Percentiles rank a stretch among this genome's conserved stretches.
Conservation (phyloP, 257 asterid species). For the Linaria vulgaris region DNA sequence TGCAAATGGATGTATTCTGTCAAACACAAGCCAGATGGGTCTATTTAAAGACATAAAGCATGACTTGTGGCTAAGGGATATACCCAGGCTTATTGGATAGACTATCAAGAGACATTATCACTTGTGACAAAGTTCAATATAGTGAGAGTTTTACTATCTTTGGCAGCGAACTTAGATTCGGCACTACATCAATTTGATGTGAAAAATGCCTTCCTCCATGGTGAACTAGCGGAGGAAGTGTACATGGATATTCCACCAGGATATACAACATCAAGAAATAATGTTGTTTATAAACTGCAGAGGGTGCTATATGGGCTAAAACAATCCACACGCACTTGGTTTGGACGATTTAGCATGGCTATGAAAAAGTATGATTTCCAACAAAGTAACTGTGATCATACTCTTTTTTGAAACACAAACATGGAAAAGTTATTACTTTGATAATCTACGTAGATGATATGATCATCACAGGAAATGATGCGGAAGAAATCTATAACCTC, state of each 20-base stretch:
- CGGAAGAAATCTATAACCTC: neutral
- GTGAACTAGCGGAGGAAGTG: too few relatives aligned
- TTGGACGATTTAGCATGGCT: neutral
- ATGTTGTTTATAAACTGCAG: too few relatives aligned
- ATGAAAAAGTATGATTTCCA: constrained; percentile 3
- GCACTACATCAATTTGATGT: neutral
- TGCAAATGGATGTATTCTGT: constrained; percentile 14
- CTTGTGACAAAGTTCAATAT: neutral
- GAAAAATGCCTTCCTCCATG: neutral
- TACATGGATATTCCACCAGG: too few relatives aligned
- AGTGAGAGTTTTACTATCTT: neutral
- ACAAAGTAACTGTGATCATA: constrained; percentile 16
- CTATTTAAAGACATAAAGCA: neutral
- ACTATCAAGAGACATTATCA: neutral
- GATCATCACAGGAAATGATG: constrained; percentile 4
- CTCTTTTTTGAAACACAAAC: neutral
- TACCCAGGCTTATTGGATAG: neutral
- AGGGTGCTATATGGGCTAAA: too few relatives aligned
- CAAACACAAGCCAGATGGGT: constrained; percentile 1
- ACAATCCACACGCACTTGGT: constrained; percentile 7
- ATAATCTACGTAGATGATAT: constrained; percentile 20
- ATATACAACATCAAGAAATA: too few relatives aligned
- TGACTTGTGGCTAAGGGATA: neutral
- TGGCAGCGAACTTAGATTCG: constrained; percentile 4
- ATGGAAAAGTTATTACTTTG: neutral